A percentile compares a stretch with the other conserved stretches of the same genome.
Conservation (phyloP, 495 filamentous ascomycete genomes). For the Lophiostoma macrostomum region DNA sequence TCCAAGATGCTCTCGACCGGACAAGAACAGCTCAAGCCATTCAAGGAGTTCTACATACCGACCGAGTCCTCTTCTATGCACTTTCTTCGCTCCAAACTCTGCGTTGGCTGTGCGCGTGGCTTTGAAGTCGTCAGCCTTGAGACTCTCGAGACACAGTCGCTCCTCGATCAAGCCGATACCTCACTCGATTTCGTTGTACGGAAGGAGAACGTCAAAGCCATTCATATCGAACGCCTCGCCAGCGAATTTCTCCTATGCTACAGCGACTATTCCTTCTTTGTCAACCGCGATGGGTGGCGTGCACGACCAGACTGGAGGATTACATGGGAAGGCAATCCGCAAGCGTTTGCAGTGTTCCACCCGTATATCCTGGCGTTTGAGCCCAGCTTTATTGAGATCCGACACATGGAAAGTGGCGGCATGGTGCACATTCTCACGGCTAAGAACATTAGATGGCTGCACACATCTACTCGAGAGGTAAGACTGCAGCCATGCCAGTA, state of each 20-base stretch:
- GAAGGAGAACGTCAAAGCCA: constrained; percentile 90
- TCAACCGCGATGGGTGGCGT: constrained; percentile 97
- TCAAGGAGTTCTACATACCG: constrained; percentile 99
- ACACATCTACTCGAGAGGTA: constrained; percentile 94
- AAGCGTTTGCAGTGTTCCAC: constrained; percentile 85
- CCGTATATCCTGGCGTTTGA: constrained; percentile 98
- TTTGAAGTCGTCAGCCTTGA: constrained; percentile 98
- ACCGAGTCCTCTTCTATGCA: constrained; percentile 95
- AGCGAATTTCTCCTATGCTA: constrained; percentile 98
- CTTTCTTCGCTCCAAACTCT: constrained; percentile 94
- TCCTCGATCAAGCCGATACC: constrained; percentile 97
- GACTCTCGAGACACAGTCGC: constrained; percentile 92
- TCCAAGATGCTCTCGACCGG: constrained; percentile 91
- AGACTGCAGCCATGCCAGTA: too few species aligned
- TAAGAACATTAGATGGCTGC: constrained; percentile 94
- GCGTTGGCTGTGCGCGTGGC: constrained; percentile 89
- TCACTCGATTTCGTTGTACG: constrained; percentile 93
- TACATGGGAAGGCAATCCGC: constrained; percentile 92
- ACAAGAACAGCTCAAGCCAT: constrained; percentile 90
- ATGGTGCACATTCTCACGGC: constrained; percentile 90
- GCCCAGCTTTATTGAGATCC: constrained; percentile 96
- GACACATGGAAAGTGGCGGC: constrained; percentile 87
- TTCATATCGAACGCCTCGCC: constrained; percentile 94
- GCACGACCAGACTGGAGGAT: constrained; percentile 95
- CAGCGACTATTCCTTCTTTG: constrained; percentile 97